phyloP scores from a whole-genome alignment of 495 filamentous ascomycete species.

The Lophiostoma macrostomum region DNA sequence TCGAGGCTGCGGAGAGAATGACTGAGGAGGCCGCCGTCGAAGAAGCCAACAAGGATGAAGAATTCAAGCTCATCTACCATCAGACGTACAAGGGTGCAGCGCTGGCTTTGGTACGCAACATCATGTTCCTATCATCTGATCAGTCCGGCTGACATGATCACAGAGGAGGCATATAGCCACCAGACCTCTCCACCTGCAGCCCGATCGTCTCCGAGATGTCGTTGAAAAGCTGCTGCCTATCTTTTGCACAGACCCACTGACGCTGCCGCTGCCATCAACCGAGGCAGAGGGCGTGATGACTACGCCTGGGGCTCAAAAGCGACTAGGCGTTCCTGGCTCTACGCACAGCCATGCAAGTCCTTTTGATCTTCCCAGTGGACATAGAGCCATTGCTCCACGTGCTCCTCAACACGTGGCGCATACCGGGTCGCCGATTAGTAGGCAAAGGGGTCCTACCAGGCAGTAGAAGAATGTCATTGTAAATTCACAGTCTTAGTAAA shows the following conservation, averaged over 20 bases:
- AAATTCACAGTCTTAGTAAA: no score
- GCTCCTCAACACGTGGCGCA: neutral
- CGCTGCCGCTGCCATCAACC: neutral
- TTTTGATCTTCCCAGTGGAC: constrained; percentile 17
- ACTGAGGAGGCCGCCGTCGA: constrained; percentile 6
- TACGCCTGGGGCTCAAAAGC: constrained; percentile 16
- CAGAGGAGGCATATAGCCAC: constrained; percentile 46
- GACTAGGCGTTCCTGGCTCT: neutral
- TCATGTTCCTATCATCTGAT: neutral
- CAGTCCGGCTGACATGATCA: neutral
- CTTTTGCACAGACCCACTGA: constrained; percentile 45
- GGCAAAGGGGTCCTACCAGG: no score
- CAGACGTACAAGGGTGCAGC: constrained; percentile 60
- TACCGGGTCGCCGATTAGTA: constrained; percentile 8
- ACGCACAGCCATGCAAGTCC: constrained; percentile 11
- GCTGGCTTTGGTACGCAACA: constrained; percentile 51
- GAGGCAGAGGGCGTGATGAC: neutral
- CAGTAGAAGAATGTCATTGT: no score
- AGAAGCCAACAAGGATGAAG: constrained; percentile 49
- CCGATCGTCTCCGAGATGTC: constrained; percentile 38
- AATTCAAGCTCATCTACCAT: constrained; percentile 65
- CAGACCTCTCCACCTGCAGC: constrained; percentile 33
- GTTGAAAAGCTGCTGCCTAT: constrained; percentile 45
- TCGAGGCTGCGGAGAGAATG: constrained; percentile 2
- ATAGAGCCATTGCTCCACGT: neutral